phyloP scores from a whole-genome alignment of 2,329 filamentous ascomycete species.

The Tolypocladium paradoxum region DNA sequence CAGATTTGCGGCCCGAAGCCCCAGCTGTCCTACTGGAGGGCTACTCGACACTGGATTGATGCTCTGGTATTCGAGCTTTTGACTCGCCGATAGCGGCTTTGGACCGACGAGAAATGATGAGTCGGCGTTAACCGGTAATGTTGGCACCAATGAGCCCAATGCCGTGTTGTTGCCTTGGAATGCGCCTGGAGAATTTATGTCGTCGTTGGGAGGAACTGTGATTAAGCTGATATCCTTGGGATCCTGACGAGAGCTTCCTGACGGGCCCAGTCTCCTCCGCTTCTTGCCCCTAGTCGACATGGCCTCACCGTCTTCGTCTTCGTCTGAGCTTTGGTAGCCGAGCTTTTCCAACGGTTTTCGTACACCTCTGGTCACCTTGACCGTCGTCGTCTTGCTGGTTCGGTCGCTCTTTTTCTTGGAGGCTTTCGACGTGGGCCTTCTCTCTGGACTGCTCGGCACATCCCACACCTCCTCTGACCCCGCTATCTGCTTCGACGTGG shows the following conservation, averaged over 20 bases:
- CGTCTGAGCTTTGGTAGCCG: slow-evolving; percentile 9
- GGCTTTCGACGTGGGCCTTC: not conserved
- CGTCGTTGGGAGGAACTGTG: slow-evolving; percentile 11
- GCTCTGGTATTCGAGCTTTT: slow-evolving; percentile 24
- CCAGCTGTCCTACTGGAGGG: slow-evolving; percentile 2
- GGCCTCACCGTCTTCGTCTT: slow-evolving; percentile 3
- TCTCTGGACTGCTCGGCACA: slow-evolving; percentile 31
- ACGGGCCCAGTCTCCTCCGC: slow-evolving; percentile 10
- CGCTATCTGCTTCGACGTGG: not conserved
- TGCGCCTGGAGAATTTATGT: slow-evolving; percentile 4
- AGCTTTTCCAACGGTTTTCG: slow-evolving; percentile 7
- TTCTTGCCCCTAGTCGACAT: slow-evolving; percentile 8
- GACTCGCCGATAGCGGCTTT: slow-evolving; percentile 23
- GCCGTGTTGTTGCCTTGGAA: slow-evolving; percentile 1
- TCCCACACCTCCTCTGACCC: slow-evolving; percentile 26
- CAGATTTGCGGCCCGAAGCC: slow-evolving; percentile 2
- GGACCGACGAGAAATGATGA: slow-evolving; percentile 22
- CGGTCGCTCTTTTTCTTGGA: not conserved
- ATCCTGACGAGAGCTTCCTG: slow-evolving; percentile 5
- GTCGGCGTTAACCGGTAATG: slow-evolving; percentile 13
- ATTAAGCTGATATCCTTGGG: slow-evolving; percentile 16
- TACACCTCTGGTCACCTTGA: slow-evolving; percentile 9
- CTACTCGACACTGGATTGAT: slow-evolving; percentile 10
- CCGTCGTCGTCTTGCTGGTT: not conserved
- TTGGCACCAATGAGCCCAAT: slow-evolving; percentile 2